Conservation (phyloP, 345 rosid species). For the Erucastrum elatum region DNA sequence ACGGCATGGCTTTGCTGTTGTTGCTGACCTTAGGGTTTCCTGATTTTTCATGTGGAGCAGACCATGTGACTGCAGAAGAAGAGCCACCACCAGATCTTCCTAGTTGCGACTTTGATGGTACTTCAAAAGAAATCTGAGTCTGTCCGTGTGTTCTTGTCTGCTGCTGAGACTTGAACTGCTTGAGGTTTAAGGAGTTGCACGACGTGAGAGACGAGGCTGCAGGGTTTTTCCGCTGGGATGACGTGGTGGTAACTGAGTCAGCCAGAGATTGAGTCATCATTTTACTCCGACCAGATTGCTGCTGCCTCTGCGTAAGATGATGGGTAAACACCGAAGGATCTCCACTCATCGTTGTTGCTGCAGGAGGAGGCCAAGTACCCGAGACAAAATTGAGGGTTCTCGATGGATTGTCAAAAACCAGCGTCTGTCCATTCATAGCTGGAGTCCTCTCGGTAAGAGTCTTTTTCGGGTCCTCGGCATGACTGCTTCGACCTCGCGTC, state of each 20-base stretch:
- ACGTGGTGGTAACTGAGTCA: constrained; percentile 31
- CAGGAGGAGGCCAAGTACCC: constrained; percentile 50
- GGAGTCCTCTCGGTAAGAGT: constrained; percentile 39
- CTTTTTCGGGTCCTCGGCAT: constrained; percentile 44
- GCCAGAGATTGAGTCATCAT: constrained; percentile 31
- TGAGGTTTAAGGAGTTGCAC: constrained; percentile 30
- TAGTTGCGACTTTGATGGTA: constrained; percentile 39
- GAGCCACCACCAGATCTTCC: constrained; percentile 32
- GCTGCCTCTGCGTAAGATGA: constrained; percentile 42
- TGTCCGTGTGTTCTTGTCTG: constrained; percentile 47
- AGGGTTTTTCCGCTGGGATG: constrained; percentile 48
- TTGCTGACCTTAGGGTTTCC: constrained; percentile 35
- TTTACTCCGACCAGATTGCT: constrained; percentile 45
- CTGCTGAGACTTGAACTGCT: constrained; percentile 45
- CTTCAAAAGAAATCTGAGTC: constrained; percentile 55
- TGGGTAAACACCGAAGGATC: constrained; percentile 39
- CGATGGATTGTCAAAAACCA: constrained; percentile 54
- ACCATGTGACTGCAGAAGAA: constrained; percentile 39
- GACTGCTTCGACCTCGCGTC: constrained; percentile 38
- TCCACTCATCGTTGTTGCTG: constrained; percentile 25
- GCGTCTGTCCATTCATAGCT: constrained; percentile 42
- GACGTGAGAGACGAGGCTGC: constrained; percentile 28
- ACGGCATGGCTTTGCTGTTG: constrained; percentile 34
- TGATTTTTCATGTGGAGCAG: constrained; percentile 41
- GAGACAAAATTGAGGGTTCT: constrained; percentile 52